A percentile compares a stretch with the other conserved stretches of the same genome.
These are phyloP conservation scores for Stagonosporopsis tanaceti DNA, from an alignment of 2,329 filamentous ascomycete genomes.

Conservation along the genomic window DNA sequence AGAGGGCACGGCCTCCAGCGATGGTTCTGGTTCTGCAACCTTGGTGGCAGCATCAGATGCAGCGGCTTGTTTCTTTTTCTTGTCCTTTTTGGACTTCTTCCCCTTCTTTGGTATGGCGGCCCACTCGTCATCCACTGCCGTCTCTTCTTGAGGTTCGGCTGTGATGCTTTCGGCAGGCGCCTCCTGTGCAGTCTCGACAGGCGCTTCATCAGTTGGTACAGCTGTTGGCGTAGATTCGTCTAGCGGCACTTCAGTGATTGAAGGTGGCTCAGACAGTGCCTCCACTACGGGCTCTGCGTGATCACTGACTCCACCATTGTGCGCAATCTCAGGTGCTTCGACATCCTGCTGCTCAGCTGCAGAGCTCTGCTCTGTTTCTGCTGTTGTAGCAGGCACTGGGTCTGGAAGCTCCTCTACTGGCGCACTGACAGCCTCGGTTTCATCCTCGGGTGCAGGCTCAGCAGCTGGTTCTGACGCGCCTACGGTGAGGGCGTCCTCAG, in stretches of 20 bases:
- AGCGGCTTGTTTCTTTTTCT: slow-evolving; percentile 15
- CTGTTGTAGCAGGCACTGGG: not conserved
- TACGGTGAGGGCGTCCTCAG: not conserved
- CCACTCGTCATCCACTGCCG: slow-evolving; percentile 5
- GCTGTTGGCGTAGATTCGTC: not conserved
- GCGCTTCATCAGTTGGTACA: not conserved
- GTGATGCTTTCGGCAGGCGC: not conserved
- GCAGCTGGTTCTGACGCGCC: not conserved
- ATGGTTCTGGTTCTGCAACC: not conserved
- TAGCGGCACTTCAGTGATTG: not conserved
- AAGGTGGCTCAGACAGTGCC: not conserved
- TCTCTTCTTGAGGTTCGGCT: not conserved
- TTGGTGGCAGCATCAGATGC: not conserved
- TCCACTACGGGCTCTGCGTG: not conserved
- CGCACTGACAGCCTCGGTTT: slow-evolving; percentile 7
- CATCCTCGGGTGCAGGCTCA: slow-evolving; percentile 7
- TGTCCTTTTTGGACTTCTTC: slow-evolving; percentile 18
- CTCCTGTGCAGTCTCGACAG: not conserved
- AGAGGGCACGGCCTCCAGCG: not conserved
- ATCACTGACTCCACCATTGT: not conserved
- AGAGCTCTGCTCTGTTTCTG: slow-evolving; percentile 7
- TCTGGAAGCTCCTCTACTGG: not conserved
- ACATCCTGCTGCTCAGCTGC: not conserved
- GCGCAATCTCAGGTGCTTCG: not conserved
- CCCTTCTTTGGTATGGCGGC: slow-evolving; percentile 11